Evolutionary conservation across 805 yeast species (phyloP).

Genomic region (Wickerhamomyces sydowiorum): DNA sequence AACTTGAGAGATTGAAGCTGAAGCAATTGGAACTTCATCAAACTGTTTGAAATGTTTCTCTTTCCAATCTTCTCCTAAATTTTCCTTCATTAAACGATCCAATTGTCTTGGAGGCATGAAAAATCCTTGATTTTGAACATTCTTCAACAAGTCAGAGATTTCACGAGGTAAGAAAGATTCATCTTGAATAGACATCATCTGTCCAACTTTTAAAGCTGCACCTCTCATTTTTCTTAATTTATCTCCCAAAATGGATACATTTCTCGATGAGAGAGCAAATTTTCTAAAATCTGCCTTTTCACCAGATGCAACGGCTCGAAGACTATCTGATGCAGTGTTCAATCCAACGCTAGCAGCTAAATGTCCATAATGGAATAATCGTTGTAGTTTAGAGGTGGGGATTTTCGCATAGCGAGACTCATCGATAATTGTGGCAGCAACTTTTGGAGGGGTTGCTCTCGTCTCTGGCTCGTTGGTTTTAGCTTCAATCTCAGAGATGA

Average conservation of each 20-base stretch:
- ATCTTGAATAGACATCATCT: constrained; percentile 93
- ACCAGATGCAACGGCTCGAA: constrained; percentile 60
- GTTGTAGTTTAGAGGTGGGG: constrained; percentile 80
- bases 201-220: constrained; percentile 98
- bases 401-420: constrained; percentile 63
- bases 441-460: background rate
- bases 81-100: constrained; percentile 63
- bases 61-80: constrained; percentile 81
- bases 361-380: constrained; percentile 89
- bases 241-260: constrained; percentile 82
- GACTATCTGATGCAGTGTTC: constrained; percentile 74
- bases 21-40: constrained; percentile 89
- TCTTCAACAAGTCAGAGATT: constrained; percentile 68
- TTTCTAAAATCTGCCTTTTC: constrained; percentile 44
- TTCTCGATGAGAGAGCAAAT: constrained; percentile 69
- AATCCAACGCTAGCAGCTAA: constrained; percentile 88
- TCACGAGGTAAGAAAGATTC: constrained; percentile 78
- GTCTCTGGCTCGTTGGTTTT: background rate
- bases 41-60: constrained; percentile 58
- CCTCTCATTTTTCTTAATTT: constrained; percentile 95
- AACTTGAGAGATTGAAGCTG: constrained; percentile 97
- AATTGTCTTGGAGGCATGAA: constrained; percentile 94
- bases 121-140: constrained; percentile 92
- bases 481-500: background rate
- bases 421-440: constrained; percentile 12